A percentile compares a stretch with the other conserved stretches of the same genome.
Conservation (phyloP, 176 grass and related monocot species). For the Ananas comosus region DNA sequence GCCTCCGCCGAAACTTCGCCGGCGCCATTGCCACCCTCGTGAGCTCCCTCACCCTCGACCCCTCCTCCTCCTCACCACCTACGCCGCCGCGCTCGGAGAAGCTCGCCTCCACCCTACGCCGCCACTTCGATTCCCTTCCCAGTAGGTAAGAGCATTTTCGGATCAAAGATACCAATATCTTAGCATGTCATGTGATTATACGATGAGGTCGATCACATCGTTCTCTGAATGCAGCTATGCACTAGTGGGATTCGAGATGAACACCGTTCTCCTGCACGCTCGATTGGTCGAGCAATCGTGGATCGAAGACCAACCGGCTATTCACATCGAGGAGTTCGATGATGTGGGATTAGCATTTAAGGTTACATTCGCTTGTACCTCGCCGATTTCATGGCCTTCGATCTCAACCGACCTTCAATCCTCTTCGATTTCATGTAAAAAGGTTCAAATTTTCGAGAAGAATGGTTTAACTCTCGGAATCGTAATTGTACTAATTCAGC, state of each 20-base stretch:
- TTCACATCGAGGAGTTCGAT: slow-evolving; percentile 60
- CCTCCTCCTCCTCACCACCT: slow-evolving; percentile 41
- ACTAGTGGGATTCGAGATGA: slow-evolving; percentile 96
- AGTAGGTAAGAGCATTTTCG: slow-evolving; percentile 45
- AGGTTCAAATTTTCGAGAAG: slow-evolving; percentile 98
- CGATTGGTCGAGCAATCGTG: slow-evolving; percentile 75
- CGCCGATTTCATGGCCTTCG: slow-evolving; percentile 76
- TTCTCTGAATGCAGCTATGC: slow-evolving; percentile 43
- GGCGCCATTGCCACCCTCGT: slow-evolving; percentile 82
- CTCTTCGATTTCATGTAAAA: slow-evolving; percentile 75
- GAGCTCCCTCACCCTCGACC: slow-evolving; percentile 74
- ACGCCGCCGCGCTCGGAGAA: slow-evolving; percentile 64
- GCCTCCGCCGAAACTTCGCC: slow-evolving; percentile 73
- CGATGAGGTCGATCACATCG: too few relatives aligned
- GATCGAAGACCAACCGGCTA: slow-evolving; percentile 57
- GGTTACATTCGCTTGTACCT: slow-evolving; percentile 70
- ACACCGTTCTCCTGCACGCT: slow-evolving; percentile 78
- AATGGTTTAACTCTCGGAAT: slow-evolving; percentile 85
- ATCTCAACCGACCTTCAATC: slow-evolving; percentile 71
- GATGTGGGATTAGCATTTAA: slow-evolving; percentile 48
- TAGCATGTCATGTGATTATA: slow-evolving; percentile 1
- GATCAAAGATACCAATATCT: not conserved
- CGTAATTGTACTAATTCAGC: slow-evolving; percentile 70
- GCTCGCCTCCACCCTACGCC: slow-evolving; percentile 72
- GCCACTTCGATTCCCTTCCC: slow-evolving; percentile 89